Percentiles rank a stretch among this genome's conserved stretches.
Evolutionary conservation across 495 filamentous ascomycete genomes (phyloP).

Genomic region (Neurospora sp.): DNA sequence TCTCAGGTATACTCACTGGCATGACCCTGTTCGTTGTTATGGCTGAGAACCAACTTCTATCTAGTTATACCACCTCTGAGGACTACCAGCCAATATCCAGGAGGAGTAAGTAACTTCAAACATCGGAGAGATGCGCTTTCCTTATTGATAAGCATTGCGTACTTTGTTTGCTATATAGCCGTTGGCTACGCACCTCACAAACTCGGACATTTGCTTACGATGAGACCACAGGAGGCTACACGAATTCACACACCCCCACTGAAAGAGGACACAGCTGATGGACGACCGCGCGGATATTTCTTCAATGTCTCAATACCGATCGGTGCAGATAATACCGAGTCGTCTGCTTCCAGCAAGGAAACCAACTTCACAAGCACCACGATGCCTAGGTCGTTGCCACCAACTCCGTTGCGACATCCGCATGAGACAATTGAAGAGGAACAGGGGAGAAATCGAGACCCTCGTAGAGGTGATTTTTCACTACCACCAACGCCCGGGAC

Average conservation of each 20-base stretch:
- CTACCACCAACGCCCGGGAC: not conserved
- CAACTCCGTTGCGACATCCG: not conserved
- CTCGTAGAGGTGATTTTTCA: not conserved
- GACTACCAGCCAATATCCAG: slow-evolving; percentile 11
- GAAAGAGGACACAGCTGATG: slow-evolving; percentile 18
- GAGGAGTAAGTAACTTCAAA: slow-evolving; percentile 8
- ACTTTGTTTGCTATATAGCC: slow-evolving; percentile 17
- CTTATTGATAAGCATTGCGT: not conserved
- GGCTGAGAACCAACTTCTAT: not conserved
- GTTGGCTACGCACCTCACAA: not conserved
- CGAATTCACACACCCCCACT: slow-evolving; percentile 39
- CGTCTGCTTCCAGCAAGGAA: not conserved
- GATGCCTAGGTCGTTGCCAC: not conserved
- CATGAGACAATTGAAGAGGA: not conserved
- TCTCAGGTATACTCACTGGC: not conserved
- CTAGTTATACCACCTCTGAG: not conserved
- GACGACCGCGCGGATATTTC: slow-evolving; percentile 36
- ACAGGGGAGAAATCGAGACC: not conserved
- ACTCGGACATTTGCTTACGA: not conserved
- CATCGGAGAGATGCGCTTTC: not conserved
- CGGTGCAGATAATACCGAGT: not conserved
- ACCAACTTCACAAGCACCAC: not conserved
- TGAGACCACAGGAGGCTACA: slow-evolving; percentile 30
- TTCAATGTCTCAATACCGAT: slow-evolving; percentile 28
- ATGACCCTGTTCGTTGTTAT: not conserved